Percentiles rank a stretch among this genome's conserved stretches.
Conservation (phyloP, 2,329 filamentous ascomycete genomes). For the Tolypocladium tropicale region DNA sequence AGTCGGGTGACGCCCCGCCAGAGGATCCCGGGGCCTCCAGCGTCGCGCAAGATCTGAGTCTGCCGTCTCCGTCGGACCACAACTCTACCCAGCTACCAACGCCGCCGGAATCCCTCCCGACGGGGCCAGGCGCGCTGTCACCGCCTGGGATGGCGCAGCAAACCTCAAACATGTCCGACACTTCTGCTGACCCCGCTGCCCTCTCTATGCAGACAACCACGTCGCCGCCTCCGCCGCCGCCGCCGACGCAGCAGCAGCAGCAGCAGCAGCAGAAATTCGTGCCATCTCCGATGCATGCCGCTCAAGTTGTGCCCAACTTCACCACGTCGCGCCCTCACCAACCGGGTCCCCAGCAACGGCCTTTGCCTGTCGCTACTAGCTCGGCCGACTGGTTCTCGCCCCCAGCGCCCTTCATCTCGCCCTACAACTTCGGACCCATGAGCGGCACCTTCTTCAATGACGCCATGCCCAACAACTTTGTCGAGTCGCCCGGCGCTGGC, state of each 20-base stretch:
- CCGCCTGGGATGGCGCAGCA: constrained; percentile 24
- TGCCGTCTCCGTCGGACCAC: constrained; percentile 17
- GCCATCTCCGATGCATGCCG: constrained; percentile 3
- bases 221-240: too few species aligned
- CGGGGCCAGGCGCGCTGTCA: constrained; percentile 22
- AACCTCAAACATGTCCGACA: constrained; percentile 15
- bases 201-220: constrained; percentile 16
- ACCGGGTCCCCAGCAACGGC: constrained; percentile 26
- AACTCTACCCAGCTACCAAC: constrained; percentile 27
- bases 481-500: constrained; percentile 17
- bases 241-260: too few species aligned
- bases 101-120: constrained; percentile 31
- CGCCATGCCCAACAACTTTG: constrained; percentile 17
- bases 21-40: constrained; percentile 26
- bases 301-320: constrained; percentile 6
- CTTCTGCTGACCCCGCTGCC: constrained; percentile 14
- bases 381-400: constrained; percentile 44
- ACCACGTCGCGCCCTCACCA: constrained; percentile 25
- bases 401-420: constrained; percentile 41
- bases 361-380: constrained; percentile 29
- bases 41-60: constrained; percentile 15
- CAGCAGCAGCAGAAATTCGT: constrained; percentile 16
- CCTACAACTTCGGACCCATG: constrained; percentile 36
- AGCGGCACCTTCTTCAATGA: constrained; percentile 32
- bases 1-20: constrained; percentile 18